A percentile compares a stretch with the other conserved stretches of the same genome.
Evolutionary conservation across 2,329 filamentous ascomycete species (phyloP).

Genomic region (Alternaria novae-zelandiae): DNA sequence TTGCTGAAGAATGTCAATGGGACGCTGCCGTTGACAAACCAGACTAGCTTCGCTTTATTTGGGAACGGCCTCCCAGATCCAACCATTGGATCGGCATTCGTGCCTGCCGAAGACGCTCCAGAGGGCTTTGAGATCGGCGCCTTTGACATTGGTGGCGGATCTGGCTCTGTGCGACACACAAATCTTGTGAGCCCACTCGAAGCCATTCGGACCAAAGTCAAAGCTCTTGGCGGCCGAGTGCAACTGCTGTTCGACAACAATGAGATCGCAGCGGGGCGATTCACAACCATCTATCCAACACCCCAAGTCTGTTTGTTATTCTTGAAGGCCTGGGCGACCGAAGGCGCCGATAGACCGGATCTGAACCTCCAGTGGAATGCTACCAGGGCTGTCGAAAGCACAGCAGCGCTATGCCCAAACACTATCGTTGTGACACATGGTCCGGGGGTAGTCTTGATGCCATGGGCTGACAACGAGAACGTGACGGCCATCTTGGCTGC

Average conservation of each 20-base stretch:
- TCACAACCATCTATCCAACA: conserved; percentile 35
- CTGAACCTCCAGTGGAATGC: conserved; percentile 53
- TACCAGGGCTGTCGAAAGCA: conserved; percentile 48
- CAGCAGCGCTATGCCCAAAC: conserved; percentile 55
- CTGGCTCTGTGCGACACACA: conserved; percentile 49
- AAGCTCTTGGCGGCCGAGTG: conserved; percentile 49
- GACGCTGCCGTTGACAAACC: conserved; percentile 57
- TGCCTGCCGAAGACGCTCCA: conserved; percentile 6
- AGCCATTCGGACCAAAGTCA: conserved; percentile 44
- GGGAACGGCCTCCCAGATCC: conserved; percentile 56
- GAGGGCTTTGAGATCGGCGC: conserved; percentile 52
- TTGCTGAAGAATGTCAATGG: conserved; percentile 57
- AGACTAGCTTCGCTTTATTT: conserved; percentile 55
- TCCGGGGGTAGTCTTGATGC: conserved; percentile 48
- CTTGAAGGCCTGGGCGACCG: conserved; percentile 59
- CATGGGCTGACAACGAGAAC: conserved; percentile 50
- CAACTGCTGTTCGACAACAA: conserved; percentile 53
- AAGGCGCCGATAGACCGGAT: conserved; percentile 51
- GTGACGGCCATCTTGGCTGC: conserved; percentile 50
- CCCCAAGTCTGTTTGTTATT: conserved; percentile 61
- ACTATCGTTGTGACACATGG: conserved; percentile 58
- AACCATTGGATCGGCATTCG: conserved; percentile 54
- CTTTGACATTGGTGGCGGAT: conserved; percentile 49
- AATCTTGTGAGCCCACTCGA: conserved; percentile 52
- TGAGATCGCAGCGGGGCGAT: conserved; percentile 35